These are phyloP conservation scores for Agastache rugosa DNA, from an alignment of 257 asterid species.

Conservation along the genomic window DNA sequence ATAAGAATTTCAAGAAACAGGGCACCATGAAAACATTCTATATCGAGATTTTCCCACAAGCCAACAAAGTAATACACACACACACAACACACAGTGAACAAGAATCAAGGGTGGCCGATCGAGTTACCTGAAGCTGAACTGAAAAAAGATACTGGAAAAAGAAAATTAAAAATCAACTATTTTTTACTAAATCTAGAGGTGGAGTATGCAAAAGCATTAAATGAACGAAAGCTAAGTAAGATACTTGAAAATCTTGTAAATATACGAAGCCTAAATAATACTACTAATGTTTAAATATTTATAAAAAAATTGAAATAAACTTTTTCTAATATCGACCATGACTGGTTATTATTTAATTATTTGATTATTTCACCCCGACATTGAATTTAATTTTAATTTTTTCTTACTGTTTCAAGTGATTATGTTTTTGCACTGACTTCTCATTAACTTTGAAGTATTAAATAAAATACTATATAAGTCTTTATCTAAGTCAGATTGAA, in stretches of 20 bases:
- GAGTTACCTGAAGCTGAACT: slow-evolving; percentile 2
- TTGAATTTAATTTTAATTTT: not conserved
- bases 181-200: not conserved
- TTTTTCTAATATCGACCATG: not conserved
- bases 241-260: not conserved
- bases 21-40: not conserved
- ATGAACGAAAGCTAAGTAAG: not conserved
- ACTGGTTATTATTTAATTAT: too few species aligned
- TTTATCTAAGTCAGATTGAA: too few species aligned
- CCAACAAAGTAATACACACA: not conserved
- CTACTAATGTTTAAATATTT: too few species aligned
- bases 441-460: not conserved
- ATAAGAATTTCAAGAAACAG: not conserved
- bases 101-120: slow-evolving; percentile 8
- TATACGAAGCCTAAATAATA: too few species aligned
- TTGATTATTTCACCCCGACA: not conserved
- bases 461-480: too few species aligned
- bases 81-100: not conserved
- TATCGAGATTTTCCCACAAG: not conserved
- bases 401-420: not conserved
- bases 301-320: not conserved
- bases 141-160: not conserved
- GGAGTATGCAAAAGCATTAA: not conserved
- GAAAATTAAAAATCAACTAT: not conserved
- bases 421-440: not conserved